Base-by-base conservation (phyloP, 148 eudicot genomes). In the Fagopyrum esculentum region DNA sequence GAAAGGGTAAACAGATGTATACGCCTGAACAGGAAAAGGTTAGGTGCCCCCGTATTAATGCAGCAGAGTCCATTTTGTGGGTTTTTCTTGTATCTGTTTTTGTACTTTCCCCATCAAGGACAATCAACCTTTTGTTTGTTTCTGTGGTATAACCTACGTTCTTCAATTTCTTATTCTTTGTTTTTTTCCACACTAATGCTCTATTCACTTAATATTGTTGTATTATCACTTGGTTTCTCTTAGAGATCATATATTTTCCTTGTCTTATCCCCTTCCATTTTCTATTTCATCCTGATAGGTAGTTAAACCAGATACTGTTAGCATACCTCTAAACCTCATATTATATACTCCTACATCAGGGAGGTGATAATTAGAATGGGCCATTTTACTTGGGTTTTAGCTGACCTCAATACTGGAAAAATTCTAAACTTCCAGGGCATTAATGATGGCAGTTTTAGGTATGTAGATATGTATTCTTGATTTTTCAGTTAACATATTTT, bases 1-100 rank as follows among this genome's bases (percentile, higher is more conserved):
- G 96, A 81, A 89, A 84, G 80, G 99, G 99, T 74, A 95, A 95
- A 86, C 99, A 91, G 78, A 88, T 76, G 77, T 92, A 92, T 82
- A 84, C 84, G 51, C 94, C 97, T 74, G 88, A 95, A 70, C 78
- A 90, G 85, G 92, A 95, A 84, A 88, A 90, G 91, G 99, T 78
- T 35, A 75, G 71, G 83, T 74, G 66, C 12, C 44, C 74, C 73
- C 9, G 1, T 71, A n/a, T 22, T 11, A 66, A 66, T 66, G 69
- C 40, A 30, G 45, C 69, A 15, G 26, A 60, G 19, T 60, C 68
- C 15, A 63, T 63, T 9, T 63, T 11, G 30, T 30, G 44, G 69
- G 13, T 63, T 29, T 26, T 49, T 49, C 52, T 49, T 49, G 12
- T 49, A 49, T 49, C 12, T 9, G 9, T 49, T 49, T 49, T 49